phyloP scores from a whole-genome alignment of 768 basidiomycete species.

The Russula dissimulans region DNA sequence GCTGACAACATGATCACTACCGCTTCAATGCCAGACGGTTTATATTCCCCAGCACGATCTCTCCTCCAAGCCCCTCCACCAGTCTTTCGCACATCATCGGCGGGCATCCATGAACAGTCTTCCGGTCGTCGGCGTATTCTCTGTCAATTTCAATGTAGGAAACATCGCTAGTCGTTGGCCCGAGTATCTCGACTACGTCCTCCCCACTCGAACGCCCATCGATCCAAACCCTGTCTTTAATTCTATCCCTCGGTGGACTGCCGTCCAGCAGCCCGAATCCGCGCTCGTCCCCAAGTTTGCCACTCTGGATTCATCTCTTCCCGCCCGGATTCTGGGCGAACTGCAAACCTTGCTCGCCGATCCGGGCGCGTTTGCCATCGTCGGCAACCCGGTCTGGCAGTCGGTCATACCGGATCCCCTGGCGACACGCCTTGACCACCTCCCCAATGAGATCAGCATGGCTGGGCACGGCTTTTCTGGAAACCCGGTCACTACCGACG shows the following conservation, averaged over 20 bases:
- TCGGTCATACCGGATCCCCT: conserved; percentile 9
- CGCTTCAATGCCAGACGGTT: background rate
- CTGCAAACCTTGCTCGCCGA: background rate
- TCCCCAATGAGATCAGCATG: background rate
- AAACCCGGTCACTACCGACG: background rate
- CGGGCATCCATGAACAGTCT: background rate
- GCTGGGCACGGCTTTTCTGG: conserved; percentile 7
- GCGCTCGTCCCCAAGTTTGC: background rate
- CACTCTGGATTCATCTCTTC: conserved; percentile 2
- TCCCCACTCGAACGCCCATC: conserved; percentile 4
- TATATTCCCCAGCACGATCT: background rate
- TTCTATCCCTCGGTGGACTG: conserved; percentile 6
- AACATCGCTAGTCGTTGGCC: conserved; percentile 9
- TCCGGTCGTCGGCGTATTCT: background rate
- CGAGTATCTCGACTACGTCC: conserved; percentile 1
- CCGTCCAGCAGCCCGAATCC: conserved; percentile 1
- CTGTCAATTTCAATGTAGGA: conserved; percentile 3
- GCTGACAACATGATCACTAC: too few species aligned
- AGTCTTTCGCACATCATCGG: background rate
- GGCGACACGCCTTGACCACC: conserved; percentile 6
- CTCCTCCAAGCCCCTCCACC: background rate
- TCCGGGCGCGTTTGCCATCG: background rate
- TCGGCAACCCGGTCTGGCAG: background rate
- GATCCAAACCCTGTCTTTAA: background rate
- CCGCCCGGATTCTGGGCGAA: background rate